phyloP scores from a whole-genome alignment of 352 stramenopile genomes.

The Phytophthora megakarya region DNA sequence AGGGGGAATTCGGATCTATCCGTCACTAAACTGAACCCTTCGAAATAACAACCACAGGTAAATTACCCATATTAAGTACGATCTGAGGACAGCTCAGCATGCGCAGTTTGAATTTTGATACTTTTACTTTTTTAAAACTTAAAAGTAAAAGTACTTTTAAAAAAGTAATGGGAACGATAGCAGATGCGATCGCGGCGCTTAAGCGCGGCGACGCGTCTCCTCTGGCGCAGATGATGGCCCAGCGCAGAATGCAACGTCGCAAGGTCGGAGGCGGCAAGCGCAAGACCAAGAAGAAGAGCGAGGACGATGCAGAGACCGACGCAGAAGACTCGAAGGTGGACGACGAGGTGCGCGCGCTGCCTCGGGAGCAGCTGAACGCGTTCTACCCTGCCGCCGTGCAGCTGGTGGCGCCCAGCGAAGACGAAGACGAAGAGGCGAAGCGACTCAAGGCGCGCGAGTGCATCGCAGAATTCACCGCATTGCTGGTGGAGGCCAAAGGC shows the following conservation, averaged over 20 bases:
- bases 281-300: constrained; percentile 35
- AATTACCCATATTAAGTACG: no score
- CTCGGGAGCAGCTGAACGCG: constrained; percentile 43
- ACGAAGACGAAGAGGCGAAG: constrained; percentile 31
- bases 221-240: constrained; percentile 42
- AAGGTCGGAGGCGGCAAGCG: constrained; percentile 28
- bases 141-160: no score
- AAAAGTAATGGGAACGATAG: constrained; percentile 25
- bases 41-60: neutral
- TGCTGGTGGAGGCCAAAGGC: constrained; percentile 64
- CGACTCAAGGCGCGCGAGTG: constrained; percentile 48
- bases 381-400: constrained; percentile 57
- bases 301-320: constrained; percentile 16
- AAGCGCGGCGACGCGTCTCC: constrained; percentile 37
- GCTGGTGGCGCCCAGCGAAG: constrained; percentile 34
- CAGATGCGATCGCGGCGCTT: constrained; percentile 51
- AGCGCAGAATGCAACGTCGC: constrained; percentile 38
- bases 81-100: constrained; percentile 1
- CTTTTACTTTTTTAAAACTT: no score
- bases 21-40: neutral
- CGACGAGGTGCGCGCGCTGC: constrained; percentile 64
- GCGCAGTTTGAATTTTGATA: constrained; percentile 33
- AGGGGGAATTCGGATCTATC: constrained; percentile 53
- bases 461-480: constrained; percentile 56
- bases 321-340: constrained; percentile 35